These are phyloP conservation scores for Austroboletus niveus DNA, from an alignment of 1,284 basidiomycete species.

Conservation along the genomic window DNA sequence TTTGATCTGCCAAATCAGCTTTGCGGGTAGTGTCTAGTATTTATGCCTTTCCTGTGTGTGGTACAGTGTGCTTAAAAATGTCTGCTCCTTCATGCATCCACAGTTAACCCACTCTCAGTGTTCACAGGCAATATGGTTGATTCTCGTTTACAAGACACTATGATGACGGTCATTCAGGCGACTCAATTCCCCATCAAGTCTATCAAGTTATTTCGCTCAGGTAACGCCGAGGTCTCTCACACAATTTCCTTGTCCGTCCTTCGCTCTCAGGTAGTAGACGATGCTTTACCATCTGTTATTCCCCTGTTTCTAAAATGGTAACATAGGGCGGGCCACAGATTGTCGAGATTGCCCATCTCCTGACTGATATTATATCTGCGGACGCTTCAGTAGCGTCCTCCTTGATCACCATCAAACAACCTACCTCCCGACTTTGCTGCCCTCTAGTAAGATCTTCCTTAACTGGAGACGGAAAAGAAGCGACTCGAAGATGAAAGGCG, in stretches of 20 bases:
- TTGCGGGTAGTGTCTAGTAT: too few relatives aligned
- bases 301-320: not conserved
- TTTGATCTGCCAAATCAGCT: too few relatives aligned
- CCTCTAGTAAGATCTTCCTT: slow-evolving; percentile 6
- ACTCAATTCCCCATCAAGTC: slow-evolving; percentile 20
- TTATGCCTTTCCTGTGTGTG: too few relatives aligned
- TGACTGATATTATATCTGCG: not conserved
- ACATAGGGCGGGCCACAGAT: slow-evolving; percentile 15
- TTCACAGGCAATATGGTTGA: not conserved
- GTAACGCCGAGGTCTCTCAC: slow-evolving; percentile 20
- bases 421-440: not conserved
- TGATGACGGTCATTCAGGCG: slow-evolving; percentile 12
- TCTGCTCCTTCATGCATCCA: slow-evolving; percentile 40
- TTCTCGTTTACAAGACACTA: not conserved
- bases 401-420: slow-evolving; percentile 14
- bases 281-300: not conserved
- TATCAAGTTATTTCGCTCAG: slow-evolving; percentile 21
- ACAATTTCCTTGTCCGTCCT: slow-evolving; percentile 3
- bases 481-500: slow-evolving; percentile 20
- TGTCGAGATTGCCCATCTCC: slow-evolving; percentile 21
- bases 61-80: slow-evolving; percentile 13
- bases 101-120: slow-evolving; percentile 19
- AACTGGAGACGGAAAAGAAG: slow-evolving; percentile 11
- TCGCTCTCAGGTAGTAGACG: too few relatives aligned
- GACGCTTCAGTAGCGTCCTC: slow-evolving; percentile 17